phyloP scores from a whole-genome alignment of 768 basidiomycete species.

The Podaxis carcinomalis region DNA sequence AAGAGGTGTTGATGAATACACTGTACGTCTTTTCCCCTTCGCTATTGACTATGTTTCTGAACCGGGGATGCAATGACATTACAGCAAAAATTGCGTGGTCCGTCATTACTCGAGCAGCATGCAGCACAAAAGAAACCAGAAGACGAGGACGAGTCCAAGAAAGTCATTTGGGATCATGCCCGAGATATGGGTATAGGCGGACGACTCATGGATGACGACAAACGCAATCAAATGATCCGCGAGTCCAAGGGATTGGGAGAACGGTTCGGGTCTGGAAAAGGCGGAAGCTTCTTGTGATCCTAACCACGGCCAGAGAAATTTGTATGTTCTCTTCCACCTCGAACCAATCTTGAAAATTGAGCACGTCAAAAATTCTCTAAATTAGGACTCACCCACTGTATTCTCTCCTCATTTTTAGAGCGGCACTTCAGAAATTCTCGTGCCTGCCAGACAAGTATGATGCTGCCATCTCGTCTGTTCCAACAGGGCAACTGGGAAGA shows the following conservation, averaged over 20 bases:
- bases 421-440: too few species aligned
- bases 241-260: conserved; percentile 82
- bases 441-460: too few species aligned
- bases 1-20: conserved; percentile 74
- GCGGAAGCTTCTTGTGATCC: conserved; percentile 60
- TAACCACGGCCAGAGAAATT: background rate
- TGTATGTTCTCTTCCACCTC: background rate
- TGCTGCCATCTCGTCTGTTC: too few species aligned
- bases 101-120: conserved; percentile 55
- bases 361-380: too few species aligned
- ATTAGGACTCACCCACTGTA: too few species aligned
- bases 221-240: conserved; percentile 70
- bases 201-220: conserved; percentile 83
- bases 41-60: background rate
- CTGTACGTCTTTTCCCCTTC: conserved; percentile 39
- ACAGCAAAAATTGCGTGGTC: conserved; percentile 45
- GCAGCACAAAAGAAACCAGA: conserved; percentile 29
- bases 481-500: too few species aligned
- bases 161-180: conserved; percentile 85
- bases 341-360: background rate
- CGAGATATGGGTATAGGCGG: conserved; percentile 89
- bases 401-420: too few species aligned
- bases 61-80: background rate
- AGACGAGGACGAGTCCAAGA: conserved; percentile 46
- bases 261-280: conserved; percentile 73